Base-by-base conservation (phyloP, 73 alveolate genomes). In the Vitrella brassicaformis region DNA sequence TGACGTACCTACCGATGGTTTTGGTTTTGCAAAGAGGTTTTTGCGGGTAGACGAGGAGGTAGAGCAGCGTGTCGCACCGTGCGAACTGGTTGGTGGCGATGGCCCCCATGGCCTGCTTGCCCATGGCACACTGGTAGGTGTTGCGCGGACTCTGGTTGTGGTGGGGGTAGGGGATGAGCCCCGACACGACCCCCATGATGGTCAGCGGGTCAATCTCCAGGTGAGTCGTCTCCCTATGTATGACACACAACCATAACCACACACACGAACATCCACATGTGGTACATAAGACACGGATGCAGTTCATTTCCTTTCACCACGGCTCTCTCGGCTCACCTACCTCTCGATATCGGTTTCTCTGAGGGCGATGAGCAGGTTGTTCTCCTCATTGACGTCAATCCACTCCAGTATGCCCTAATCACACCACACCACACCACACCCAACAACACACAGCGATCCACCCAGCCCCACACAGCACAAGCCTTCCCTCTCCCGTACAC, bases 101-200 rank as follows among this genome's bases (percentile, higher is more conserved):
- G 30, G 91, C 85, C 28, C 99, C 99, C 74, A 96, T 87, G 0
- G 99, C 96, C 86, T 96, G 94, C 81, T 95, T 96, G 30, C 99
- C 99, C 99, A 96, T 96, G 26, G 98, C 97, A 74, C 99, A 96
- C 88, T 96, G 95, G 87, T 90, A 96, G 26, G 99, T 96, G 87
- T 96, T 96, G 74, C 99, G 86, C 25, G 98, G 98, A 64, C 96
- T 87, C 86, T 96, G 96, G 81, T 96, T 96, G 85, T 96, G 99
- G 86, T 96, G 97, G 67, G 99, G 99, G 84, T 95, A 96, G 19
- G 99, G 99, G 70, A 94, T 86, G 71, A 92, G 84, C 64, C 92
- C 92, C 1, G 80, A 71, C 31, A 77, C 84, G n/a, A 69, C 84
- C 31, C 84, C 98, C 67, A 96, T 85, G 0, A 96, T 81, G 25